phyloP scores from a whole-genome alignment of 257 asterid genomes.

The Hygrophila difformis region DNA sequence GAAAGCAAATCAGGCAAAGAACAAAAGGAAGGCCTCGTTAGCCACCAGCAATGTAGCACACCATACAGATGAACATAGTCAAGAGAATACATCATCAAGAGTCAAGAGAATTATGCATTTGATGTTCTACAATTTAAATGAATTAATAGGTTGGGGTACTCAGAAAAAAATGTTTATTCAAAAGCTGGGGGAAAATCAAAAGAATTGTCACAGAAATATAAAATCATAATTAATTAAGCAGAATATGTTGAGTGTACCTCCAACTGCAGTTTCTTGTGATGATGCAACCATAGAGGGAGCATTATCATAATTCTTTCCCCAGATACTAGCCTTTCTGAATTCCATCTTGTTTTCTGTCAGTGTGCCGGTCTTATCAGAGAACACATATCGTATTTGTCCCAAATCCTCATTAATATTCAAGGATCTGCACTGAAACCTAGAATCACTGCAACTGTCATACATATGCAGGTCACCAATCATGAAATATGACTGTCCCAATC shows the following conservation, averaged over 20 bases:
- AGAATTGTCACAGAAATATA: neutral
- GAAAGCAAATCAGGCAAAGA: too few species aligned
- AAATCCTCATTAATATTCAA: conserved; percentile 96
- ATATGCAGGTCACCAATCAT: conserved; percentile 91
- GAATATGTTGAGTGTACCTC: conserved; percentile 42
- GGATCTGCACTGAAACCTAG: conserved; percentile 99
- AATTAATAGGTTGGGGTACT: neutral
- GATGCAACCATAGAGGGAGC: conserved; percentile 29
- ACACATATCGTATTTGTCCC: conserved; percentile 90
- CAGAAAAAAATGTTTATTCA: too few species aligned
- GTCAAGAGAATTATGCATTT: too few species aligned
- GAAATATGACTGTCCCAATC: conserved; percentile 96
- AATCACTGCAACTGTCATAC: conserved; percentile 59
- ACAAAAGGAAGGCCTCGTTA: too few species aligned
- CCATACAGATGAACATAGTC: too few species aligned
- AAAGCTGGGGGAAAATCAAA: too few species aligned
- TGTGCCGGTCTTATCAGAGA: conserved; percentile 95
- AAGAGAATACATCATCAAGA: too few species aligned
- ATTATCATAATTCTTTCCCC: conserved; percentile 65
- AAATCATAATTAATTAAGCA: conserved; percentile 7
- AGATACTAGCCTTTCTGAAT: conserved; percentile 76
- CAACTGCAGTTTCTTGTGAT: conserved; percentile 26
- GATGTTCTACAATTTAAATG: too few species aligned
- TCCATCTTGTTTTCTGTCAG: conserved; percentile 99
- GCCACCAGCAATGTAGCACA: too few species aligned